phyloP scores from a whole-genome alignment of 2,329 filamentous ascomycete species.

The Knufia fluminis region DNA sequence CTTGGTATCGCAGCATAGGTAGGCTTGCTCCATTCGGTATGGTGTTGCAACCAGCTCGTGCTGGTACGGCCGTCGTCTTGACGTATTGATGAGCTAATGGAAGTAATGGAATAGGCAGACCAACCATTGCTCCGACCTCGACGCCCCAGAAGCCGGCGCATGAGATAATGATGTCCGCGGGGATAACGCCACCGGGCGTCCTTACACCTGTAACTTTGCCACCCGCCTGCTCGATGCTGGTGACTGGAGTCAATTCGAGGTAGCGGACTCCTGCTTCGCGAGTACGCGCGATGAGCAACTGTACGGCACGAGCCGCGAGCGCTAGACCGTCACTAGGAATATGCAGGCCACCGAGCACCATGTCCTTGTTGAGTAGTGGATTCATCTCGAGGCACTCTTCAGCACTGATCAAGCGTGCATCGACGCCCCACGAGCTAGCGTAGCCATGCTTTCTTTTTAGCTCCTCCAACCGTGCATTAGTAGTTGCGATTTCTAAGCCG shows the following conservation, averaged over 20 bases:
- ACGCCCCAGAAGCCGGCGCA: conserved; percentile 60
- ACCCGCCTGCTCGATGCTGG: conserved; percentile 43
- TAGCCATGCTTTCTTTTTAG: conserved; percentile 55
- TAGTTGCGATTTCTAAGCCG: conserved; percentile 54
- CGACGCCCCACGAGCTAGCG: conserved; percentile 52
- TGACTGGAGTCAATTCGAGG: conserved; percentile 48
- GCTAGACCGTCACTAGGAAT: conserved; percentile 55
- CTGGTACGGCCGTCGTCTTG: conserved; percentile 48
- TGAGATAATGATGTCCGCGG: conserved; percentile 53
- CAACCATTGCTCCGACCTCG: conserved; percentile 54
- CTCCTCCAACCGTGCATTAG: conserved; percentile 48
- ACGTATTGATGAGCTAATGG: conserved; percentile 57
- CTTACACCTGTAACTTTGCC: conserved; percentile 48
- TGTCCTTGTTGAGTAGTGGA: conserved; percentile 44
- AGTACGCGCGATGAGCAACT: conserved; percentile 51
- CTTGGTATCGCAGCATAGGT: conserved; percentile 54
- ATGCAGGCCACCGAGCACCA: conserved; percentile 50
- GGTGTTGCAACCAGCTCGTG: conserved; percentile 34
- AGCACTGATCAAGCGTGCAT: conserved; percentile 41
- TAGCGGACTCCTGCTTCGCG: conserved; percentile 50
- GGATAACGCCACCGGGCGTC: conserved; percentile 41
- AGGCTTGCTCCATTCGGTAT: conserved; percentile 43
- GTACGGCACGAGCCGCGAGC: conserved; percentile 51
- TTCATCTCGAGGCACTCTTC: conserved; percentile 48
- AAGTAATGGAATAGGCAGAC: conserved; percentile 48